phyloP scores from a whole-genome alignment of 441 rosid genomes.

The Macaranga tanarius region DNA sequence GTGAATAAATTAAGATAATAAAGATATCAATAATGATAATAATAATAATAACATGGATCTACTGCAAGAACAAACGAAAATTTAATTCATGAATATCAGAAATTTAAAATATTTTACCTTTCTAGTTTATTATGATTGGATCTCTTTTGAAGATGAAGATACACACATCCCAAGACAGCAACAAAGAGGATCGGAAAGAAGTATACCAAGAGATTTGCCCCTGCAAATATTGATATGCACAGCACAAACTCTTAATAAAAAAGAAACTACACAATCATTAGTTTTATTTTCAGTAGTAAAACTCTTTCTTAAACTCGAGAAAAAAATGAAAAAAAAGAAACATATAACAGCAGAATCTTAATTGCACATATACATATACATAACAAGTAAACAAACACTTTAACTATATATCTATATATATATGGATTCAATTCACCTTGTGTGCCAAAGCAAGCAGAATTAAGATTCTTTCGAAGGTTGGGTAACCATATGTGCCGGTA shows the following conservation, averaged over 20 bases:
- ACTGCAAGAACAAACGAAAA: too few relatives aligned
- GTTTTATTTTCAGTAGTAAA: too few relatives aligned
- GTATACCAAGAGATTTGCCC: conserved; percentile 33
- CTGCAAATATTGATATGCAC: conserved; percentile 21
- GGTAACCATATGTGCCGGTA: conserved; percentile 28
- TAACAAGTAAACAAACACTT: background rate
- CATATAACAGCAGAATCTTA: background rate
- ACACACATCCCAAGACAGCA: conserved; percentile 47
- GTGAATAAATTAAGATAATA: background rate
- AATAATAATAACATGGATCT: too few relatives aligned
- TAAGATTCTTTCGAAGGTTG: conserved; percentile 18
- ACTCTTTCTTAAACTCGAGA: background rate
- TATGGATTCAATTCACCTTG: conserved; percentile 34
- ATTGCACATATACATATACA: background rate
- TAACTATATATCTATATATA: too few relatives aligned
- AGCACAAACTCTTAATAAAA: background rate
- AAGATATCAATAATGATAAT: too few relatives aligned
- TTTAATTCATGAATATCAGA: too few relatives aligned
- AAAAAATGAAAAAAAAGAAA: too few relatives aligned
- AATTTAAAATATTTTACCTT: conserved; percentile 4
- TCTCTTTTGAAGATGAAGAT: conserved; percentile 40
- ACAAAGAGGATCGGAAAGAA: conserved; percentile 45
- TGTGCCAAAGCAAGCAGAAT: conserved; percentile 34
- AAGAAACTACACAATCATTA: too few relatives aligned
- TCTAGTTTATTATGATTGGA: background rate